Base-by-base conservation (phyloP, 1,284 basidiomycete species). In the Melampsora americana region DNA sequence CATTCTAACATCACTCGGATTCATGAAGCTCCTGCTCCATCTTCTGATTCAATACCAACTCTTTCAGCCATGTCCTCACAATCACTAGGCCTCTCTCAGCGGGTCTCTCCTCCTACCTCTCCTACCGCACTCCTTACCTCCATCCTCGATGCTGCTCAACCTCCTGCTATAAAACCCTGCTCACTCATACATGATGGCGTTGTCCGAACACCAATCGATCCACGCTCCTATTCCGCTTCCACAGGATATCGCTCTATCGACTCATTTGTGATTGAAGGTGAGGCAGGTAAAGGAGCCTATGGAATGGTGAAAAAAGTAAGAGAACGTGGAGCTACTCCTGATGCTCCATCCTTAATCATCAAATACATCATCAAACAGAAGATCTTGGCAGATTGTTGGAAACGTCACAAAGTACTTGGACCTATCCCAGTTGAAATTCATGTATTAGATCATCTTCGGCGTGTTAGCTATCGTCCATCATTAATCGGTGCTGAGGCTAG, bases 391-490 rank as follows among this genome's bases (percentile, higher is more conserved):
- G 95, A 99, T 84, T 99, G 95, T 83, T 99, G 96, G 96, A 97
- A 97, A 86, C 90, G 91, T 81, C 96, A 99, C 83, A 92, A 92
- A 56, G 88, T 90, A 78, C 88, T 93, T 80, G 96, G 96, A 53
- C 96, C 95, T 0, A 97, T 99, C 79, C 95, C 96, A 7, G 95
- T 98, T 84, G 96, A 99, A 85, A 96, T 99, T 56, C 96, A 96
- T 83, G 95, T 99, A 79, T 93, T 99, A 91, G 86, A 87, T 75
- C 86, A 87, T 79, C 82, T 96, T 86, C 82, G 92, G 86, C 81
- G 92, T 89, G 65, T 67, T 26, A 67, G 44, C 26, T 75, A 67
- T 84, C 95, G 87, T 79, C 89, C 86, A 83, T 92, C 88, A 28
- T 87, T 87, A 75, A 92, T 90, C 82, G 86, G 23, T 85, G 6